Evolutionary conservation across 176 grass and related monocot species (phyloP), one percentile per base, ranked within the genome.

Genomic region (Dendrocalamus sinicus): DNA sequence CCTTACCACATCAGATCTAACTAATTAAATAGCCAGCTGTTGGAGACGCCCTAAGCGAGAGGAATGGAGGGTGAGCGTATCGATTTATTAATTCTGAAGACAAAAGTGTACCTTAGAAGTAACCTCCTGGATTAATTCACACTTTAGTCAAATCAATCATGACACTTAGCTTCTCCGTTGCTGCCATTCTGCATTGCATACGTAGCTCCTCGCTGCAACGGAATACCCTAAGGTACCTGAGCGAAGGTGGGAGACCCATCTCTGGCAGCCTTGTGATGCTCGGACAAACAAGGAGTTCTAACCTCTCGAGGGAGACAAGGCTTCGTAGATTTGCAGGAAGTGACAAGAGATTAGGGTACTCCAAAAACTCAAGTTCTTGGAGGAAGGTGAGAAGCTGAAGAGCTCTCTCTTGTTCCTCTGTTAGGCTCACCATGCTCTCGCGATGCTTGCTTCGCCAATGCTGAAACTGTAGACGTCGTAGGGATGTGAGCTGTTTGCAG

Each of bases 351-450:
- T 82, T 75, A 11, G 7, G 15, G 24, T 3, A 19, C 0, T 0
- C 1, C 5, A 1, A 0, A 47, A 73, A 35, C 13, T 0, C 0
- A 28, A 87, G 64, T 0, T 15, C 2, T 44, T 55, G n/a, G 12
- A 87, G 65, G 54, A 77, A 66, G 55, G 67, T 80, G 17, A 87
- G 77, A 48, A 81, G 67, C 67, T 72, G 65, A 0, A 69, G 40
- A 10, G 84, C 72, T 6, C 44, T 16, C 20, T 86, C 70, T 45
- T 86, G 76, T 6, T 86, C 75, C 35, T 24, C 64, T 26, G 35
- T 88, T 23, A 80, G 17, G 54, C 19, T 40, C 16, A 59, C 28
- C 58, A 52, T 35, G 26, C 6, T 39, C 17, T 11, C 46, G 20
- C 72, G 12, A 12, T 7, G 43, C 23, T 23, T 0, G 7, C 1